phyloP scores from a whole-genome alignment of 129 eudicot species.

The Scalesia atractyloides region DNA sequence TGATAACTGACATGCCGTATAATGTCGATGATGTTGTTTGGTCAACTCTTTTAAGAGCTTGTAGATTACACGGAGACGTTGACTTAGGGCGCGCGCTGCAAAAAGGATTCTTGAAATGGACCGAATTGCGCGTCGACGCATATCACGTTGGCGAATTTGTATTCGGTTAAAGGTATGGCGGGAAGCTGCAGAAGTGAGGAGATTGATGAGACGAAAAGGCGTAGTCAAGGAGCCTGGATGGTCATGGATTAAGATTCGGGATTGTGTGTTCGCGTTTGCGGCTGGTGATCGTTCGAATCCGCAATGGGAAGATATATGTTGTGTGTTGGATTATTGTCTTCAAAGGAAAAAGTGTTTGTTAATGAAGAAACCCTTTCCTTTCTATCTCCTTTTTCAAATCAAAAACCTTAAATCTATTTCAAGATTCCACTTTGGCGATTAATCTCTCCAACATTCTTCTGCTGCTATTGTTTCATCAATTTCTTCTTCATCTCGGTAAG shows the following conservation, averaged over 20 bases:
- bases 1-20: slow-evolving; percentile 74
- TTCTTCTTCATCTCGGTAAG: no score
- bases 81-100: slow-evolving; percentile 66
- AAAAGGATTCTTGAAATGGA: slow-evolving; percentile 53
- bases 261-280: slow-evolving; percentile 62
- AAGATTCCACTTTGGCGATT: no score
- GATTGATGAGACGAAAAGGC: slow-evolving; percentile 72
- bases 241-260: slow-evolving; percentile 82
- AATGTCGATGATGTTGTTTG: slow-evolving; percentile 76
- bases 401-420: no score
- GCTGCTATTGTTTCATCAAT: no score
- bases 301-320: slow-evolving; percentile 46
- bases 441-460: no score
- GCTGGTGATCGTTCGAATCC: slow-evolving; percentile 78
- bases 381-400: no score
- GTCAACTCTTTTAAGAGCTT: slow-evolving; percentile 83
- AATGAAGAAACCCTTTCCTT: no score
- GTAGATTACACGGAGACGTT: slow-evolving; percentile 63
- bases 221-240: slow-evolving; percentile 87
- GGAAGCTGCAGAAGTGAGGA: slow-evolving; percentile 80
- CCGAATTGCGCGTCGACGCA: slow-evolving; percentile 77
- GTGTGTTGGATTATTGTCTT: slow-evolving; percentile 50
- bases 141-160: slow-evolving; percentile 72
- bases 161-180: slow-evolving; percentile 75
- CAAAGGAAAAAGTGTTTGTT: slow-evolving; percentile 32